Conservation (phyloP, 164 flowering plant species). For the grape (Vitis vinifera) region DNA sequence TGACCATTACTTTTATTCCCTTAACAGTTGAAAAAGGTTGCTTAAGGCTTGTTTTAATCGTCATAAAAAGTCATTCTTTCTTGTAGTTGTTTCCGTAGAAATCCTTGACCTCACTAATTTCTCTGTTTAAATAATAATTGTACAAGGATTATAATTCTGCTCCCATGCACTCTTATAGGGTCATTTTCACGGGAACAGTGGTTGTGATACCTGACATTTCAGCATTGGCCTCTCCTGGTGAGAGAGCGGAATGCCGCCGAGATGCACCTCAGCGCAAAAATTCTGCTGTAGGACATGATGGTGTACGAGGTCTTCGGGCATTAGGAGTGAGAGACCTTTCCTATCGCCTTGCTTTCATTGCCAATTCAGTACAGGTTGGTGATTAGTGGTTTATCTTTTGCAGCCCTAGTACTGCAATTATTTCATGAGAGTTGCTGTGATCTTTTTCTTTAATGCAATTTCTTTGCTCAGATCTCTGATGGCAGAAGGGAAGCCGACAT, state of each 20-base stretch:
- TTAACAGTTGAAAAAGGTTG: too few relatives aligned
- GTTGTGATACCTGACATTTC: slow-evolving; percentile 95
- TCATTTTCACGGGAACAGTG: slow-evolving; percentile 87
- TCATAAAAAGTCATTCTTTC: too few relatives aligned
- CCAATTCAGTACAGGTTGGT: slow-evolving; percentile 94
- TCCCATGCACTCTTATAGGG: slow-evolving; percentile 42
- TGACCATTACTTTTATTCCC: too few relatives aligned
- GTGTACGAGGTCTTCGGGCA: slow-evolving; percentile 86
- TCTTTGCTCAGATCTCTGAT: slow-evolving; percentile 58
- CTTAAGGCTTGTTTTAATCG: too few relatives aligned
- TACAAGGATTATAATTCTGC: neutral
- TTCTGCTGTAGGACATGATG: slow-evolving; percentile 59
- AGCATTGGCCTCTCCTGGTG: slow-evolving; percentile 96
- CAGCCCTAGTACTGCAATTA: neutral
- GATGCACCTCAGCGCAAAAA: slow-evolving; percentile 58
- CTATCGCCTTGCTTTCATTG: slow-evolving; percentile 91
- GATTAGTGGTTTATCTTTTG: neutral
- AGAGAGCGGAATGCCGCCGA: slow-evolving; percentile 84
- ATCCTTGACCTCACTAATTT: too few relatives aligned
- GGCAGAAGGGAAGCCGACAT: slow-evolving; percentile 75
- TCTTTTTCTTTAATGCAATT: neutral
- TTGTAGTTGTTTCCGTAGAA: too few relatives aligned
- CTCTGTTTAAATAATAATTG: too few relatives aligned
- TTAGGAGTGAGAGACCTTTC: slow-evolving; percentile 97
- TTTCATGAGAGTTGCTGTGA: neutral